A percentile compares a stretch with the other conserved stretches of the same genome.
These are phyloP conservation scores for Neonothopanus nambi DNA, from an alignment of 1,284 basidiomycete species.

Conservation along the genomic window DNA sequence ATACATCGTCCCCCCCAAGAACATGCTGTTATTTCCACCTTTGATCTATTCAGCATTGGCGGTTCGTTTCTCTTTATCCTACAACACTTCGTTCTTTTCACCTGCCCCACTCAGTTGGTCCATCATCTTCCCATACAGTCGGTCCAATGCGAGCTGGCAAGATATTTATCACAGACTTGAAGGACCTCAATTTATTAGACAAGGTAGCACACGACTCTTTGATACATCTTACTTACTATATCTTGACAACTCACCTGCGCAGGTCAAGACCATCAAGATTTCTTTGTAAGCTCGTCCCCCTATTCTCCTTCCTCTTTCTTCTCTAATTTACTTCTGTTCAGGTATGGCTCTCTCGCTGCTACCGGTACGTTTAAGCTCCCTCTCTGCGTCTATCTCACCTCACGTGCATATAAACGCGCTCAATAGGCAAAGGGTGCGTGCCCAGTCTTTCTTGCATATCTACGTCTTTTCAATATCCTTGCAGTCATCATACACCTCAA, in stretches of 20 bases:
- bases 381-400: not conserved
- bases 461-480: not conserved
- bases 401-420: not conserved
- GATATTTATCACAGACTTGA: conserved; percentile 83
- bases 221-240: not conserved
- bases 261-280: conserved; percentile 83
- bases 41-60: conserved; percentile 94
- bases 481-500: conserved; percentile 91
- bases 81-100: conserved; percentile 27
- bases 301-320: conserved; percentile 5
- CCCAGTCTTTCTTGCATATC: conserved; percentile 9
- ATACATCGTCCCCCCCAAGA: conserved; percentile 35
- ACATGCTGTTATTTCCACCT: conserved; percentile 92
- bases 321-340: conserved; percentile 27
- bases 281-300: conserved; percentile 58
- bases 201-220: conserved; percentile 44
- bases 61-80: conserved; percentile 43
- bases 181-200: conserved; percentile 68
- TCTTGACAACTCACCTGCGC: conserved; percentile 4
- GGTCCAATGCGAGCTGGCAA: conserved; percentile 92
- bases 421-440: conserved; percentile 74
- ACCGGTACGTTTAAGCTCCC: conserved; percentile 51
- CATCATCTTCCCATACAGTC: conserved; percentile 58
- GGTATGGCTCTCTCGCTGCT: conserved; percentile 77
- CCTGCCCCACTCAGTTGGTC: conserved; percentile 37